Conservation (phyloP, 2,329 filamentous ascomycete genomes). For the Hansfordia pulvinata region DNA sequence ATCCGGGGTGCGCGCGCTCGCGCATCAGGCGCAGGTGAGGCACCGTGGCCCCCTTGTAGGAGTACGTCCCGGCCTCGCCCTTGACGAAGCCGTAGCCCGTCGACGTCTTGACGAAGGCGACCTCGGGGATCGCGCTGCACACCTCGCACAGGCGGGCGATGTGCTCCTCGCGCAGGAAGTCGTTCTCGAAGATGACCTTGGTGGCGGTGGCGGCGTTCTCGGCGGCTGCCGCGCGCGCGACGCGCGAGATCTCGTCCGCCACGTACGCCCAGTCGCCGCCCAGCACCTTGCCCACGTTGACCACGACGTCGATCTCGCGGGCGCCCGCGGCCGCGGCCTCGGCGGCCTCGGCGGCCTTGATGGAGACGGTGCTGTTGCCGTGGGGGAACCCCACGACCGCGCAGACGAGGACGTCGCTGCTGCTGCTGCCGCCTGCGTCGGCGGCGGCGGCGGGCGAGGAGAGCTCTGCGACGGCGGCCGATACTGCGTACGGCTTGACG, state of each 20-base stretch:
- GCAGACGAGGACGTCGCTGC: slow-evolving; percentile 41
- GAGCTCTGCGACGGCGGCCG: no score
- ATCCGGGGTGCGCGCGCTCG: slow-evolving; percentile 24
- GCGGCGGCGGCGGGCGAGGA: slow-evolving; percentile 31
- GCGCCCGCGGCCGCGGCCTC: slow-evolving; percentile 33
- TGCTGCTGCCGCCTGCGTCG: slow-evolving; percentile 25
- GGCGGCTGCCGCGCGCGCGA: slow-evolving; percentile 32
- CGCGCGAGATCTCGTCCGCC: slow-evolving; percentile 31
- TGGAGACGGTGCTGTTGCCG: slow-evolving; percentile 37
- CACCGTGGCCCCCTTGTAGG: slow-evolving; percentile 38
- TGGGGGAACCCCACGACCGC: slow-evolving; percentile 49
- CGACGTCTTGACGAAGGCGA: slow-evolving; percentile 47
- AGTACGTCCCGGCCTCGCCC: slow-evolving; percentile 32
- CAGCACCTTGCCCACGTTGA: slow-evolving; percentile 44
- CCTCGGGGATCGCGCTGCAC: slow-evolving; percentile 31
- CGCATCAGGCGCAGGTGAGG: slow-evolving; percentile 40
- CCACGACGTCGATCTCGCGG: slow-evolving; percentile 44
- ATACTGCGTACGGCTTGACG: slow-evolving; percentile 46
- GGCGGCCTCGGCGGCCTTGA: slow-evolving; percentile 39
- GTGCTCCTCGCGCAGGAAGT: slow-evolving; percentile 34
- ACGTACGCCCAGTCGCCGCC: slow-evolving; percentile 44
- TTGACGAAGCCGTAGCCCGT: slow-evolving; percentile 50
- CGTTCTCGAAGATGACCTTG: slow-evolving; percentile 52
- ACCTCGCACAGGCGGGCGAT: slow-evolving; percentile 39
- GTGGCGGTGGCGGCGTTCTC: slow-evolving; percentile 26